Evolutionary conservation across 1,284 basidiomycete genomes (phyloP).

Genomic region (Trichosporon ovoides): DNA sequence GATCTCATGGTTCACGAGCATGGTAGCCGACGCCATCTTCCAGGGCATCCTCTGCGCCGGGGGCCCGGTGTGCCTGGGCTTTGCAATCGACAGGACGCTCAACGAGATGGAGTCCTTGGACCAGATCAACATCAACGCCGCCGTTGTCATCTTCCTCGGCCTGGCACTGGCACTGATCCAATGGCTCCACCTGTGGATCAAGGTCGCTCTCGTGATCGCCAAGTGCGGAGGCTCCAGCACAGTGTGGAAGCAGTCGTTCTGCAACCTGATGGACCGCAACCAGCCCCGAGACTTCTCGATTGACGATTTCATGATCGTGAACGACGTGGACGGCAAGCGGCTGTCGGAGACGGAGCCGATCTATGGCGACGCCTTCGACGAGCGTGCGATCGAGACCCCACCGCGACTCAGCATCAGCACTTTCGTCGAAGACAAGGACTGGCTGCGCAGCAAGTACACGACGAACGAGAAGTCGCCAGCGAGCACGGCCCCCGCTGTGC

Average conservation of each 20-base stretch:
- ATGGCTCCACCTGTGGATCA: slow-evolving; percentile 2
- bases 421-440: not conserved
- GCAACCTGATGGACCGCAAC: slow-evolving; percentile 2
- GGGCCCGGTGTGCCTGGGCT: not conserved
- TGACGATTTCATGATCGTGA: slow-evolving; percentile 1
- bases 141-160: slow-evolving; percentile 1
- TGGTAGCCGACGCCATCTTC: slow-evolving; percentile 1
- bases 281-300: not conserved
- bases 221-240: not conserved
- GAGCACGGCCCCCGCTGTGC: not conserved
- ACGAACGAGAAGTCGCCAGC: slow-evolving; percentile 2
- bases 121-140: slow-evolving; percentile 4
- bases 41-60: slow-evolving; percentile 2
- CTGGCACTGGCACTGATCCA: not conserved
- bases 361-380: not conserved
- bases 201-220: not conserved
- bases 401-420: not conserved
- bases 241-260: slow-evolving; percentile 1
- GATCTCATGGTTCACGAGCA: slow-evolving; percentile 4
- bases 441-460: slow-evolving; percentile 1
- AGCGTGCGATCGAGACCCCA: not conserved
- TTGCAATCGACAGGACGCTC: not conserved
- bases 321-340: not conserved
- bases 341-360: slow-evolving; percentile 1
- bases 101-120: not conserved